Evolutionary conservation across 192 early-diverging fungal genomes (phyloP).

Genomic region (Entomortierella lignicola): DNA sequence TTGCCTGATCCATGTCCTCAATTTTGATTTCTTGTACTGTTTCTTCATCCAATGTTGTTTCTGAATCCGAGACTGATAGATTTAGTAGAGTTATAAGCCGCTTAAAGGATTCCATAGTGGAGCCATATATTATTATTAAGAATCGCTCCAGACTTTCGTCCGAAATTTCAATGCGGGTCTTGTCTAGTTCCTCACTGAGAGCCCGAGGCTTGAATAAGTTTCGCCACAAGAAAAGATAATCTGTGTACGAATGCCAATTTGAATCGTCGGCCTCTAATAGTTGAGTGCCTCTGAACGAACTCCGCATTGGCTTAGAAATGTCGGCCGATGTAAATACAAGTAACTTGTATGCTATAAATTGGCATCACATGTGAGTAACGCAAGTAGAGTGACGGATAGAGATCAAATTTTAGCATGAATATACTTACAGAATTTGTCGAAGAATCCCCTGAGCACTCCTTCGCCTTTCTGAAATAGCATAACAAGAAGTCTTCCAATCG

Average conservation of each 20-base stretch:
- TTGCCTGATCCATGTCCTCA: neutral
- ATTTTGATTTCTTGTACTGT: neutral
- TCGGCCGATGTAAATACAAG: conserved; percentile 65
- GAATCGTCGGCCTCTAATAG: conserved; percentile 3
- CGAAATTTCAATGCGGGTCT: conserved; percentile 11
- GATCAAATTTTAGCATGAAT: neutral
- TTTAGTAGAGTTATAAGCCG: conserved; percentile 35
- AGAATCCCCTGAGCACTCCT: conserved; percentile 55
- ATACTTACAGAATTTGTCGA: conserved; percentile 59
- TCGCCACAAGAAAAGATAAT: conserved; percentile 72
- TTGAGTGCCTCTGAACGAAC: neutral
- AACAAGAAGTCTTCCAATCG: conserved; percentile 65
- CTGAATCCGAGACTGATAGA: conserved; percentile 40
- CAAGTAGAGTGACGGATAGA: neutral
- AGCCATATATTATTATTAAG: conserved; percentile 26
- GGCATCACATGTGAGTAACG: neutral
- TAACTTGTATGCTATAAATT: conserved; percentile 59
- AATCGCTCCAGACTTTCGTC: conserved; percentile 21
- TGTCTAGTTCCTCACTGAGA: conserved; percentile 17
- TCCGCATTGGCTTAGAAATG: conserved; percentile 11
- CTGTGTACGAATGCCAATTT: conserved; percentile 57
- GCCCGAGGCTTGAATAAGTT: conserved; percentile 60
- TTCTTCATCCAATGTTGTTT: conserved; percentile 57
- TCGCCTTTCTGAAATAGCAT: conserved; percentile 63
- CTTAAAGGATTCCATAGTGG: conserved; percentile 44